phyloP scores from a whole-genome alignment of 495 filamentous ascomycete genomes.

The Tetracladium setigerum region DNA sequence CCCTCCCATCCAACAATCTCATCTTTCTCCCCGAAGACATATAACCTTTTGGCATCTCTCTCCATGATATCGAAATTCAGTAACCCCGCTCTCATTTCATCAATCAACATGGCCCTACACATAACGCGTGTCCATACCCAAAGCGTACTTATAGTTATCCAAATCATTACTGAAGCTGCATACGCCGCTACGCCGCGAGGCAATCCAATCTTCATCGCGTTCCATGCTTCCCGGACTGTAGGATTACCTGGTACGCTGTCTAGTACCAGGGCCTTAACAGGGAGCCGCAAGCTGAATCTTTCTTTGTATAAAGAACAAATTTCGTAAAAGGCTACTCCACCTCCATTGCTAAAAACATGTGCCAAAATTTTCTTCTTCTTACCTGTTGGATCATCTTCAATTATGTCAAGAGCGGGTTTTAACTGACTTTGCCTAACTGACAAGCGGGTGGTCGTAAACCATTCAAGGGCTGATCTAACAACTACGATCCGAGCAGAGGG shows the following conservation, averaged over 20 bases:
- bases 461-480: constrained; percentile 1
- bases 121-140: background rate
- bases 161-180: background rate
- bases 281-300: background rate
- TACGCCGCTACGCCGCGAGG: background rate
- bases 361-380: background rate
- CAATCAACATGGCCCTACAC: constrained; percentile 15
- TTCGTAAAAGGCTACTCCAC: background rate
- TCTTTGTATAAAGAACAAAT: background rate
- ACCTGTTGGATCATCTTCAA: background rate
- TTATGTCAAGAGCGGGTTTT: background rate
- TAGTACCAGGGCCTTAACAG: background rate
- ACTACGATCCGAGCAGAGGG: constrained; percentile 1
- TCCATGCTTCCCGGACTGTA: background rate
- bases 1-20: constrained; percentile 29
- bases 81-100: constrained; percentile 19
- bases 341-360: background rate
- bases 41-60: constrained; percentile 18
- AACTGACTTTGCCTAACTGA: background rate
- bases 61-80: constrained; percentile 17
- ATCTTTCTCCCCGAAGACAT: constrained; percentile 31
- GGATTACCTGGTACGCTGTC: background rate
- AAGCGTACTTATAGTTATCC: background rate
- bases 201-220: background rate
- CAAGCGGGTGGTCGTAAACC: background rate